A percentile compares a stretch with the other conserved stretches of the same genome.
Evolutionary conservation across 2,329 filamentous ascomycete species (phyloP).

Genomic region (Zymoseptoria tritici): DNA sequence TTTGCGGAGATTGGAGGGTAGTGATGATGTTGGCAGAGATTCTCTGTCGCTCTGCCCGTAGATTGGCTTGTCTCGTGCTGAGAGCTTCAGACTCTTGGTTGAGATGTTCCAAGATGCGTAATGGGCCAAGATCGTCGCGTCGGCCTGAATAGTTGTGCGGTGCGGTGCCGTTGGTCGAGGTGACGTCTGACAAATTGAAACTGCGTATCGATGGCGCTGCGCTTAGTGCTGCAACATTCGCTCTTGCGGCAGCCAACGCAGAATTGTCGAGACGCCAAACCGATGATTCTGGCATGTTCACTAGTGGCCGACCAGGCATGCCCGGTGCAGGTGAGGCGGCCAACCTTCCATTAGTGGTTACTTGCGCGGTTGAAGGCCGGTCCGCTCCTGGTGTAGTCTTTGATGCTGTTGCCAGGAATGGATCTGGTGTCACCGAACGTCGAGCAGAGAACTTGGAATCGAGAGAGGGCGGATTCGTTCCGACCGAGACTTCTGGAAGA

Average conservation of each 20-base stretch:
- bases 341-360: background rate
- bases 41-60: constrained; percentile 26
- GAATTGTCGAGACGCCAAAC: background rate
- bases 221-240: constrained; percentile 16
- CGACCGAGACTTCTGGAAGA: background rate
- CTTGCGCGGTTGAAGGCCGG: background rate
- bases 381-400: background rate
- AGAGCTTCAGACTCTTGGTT: constrained; percentile 23
- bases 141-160: background rate
- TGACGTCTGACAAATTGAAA: background rate
- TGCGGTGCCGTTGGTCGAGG: background rate
- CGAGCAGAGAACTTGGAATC: background rate
- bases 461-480: background rate
- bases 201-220: background rate
- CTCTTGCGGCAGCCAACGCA: constrained; percentile 15
- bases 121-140: constrained; percentile 2
- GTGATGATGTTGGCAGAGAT: constrained; percentile 20
- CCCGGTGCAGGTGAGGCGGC: background rate
- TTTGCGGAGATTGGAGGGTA: constrained; percentile 18
- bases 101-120: constrained; percentile 8
- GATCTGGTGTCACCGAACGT: background rate
- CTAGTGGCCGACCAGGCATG: background rate
- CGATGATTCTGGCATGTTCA: background rate
- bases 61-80: constrained; percentile 21
- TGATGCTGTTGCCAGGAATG: background rate